A percentile compares a stretch with the other conserved stretches of the same genome.
Evolutionary conservation across 2,329 filamentous ascomycete genomes (phyloP).

Genomic region (Parastagonospora nodorum): DNA sequence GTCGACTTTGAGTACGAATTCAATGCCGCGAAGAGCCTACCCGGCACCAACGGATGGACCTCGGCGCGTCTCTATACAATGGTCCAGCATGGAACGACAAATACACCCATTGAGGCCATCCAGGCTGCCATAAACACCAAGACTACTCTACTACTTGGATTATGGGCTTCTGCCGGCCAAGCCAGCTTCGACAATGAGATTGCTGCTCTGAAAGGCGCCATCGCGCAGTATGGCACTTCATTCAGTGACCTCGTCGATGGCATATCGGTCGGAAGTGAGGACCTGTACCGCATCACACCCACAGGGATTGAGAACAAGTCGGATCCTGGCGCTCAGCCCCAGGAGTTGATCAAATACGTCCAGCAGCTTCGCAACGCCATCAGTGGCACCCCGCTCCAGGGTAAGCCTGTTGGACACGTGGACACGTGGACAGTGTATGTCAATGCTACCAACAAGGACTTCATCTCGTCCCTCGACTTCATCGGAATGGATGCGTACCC

Average conservation of each 20-base stretch:
- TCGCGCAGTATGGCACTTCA: conserved; percentile 68
- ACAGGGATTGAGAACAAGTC: conserved; percentile 68
- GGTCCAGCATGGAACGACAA: conserved; percentile 70
- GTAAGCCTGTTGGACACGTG: conserved; percentile 75
- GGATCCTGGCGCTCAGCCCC: conserved; percentile 66
- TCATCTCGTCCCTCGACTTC: conserved; percentile 75
- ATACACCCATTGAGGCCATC: conserved; percentile 70
- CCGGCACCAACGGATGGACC: conserved; percentile 63
- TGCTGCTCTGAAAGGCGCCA: conserved; percentile 70
- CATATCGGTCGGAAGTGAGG: conserved; percentile 86
- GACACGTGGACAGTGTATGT: conserved; percentile 79
- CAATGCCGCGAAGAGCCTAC: conserved; percentile 66
- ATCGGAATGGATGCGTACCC: conserved; percentile 84
- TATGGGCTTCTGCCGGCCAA: conserved; percentile 78
- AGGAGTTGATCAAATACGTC: conserved; percentile 71
- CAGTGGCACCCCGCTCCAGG: conserved; percentile 63
- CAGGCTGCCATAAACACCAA: conserved; percentile 81
- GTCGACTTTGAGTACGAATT: conserved; percentile 73
- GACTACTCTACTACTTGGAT: conserved; percentile 77
- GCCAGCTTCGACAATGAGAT: conserved; percentile 73
- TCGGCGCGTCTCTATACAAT: conserved; percentile 77
- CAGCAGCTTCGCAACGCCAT: conserved; percentile 68
- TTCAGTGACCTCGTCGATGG: conserved; percentile 73
- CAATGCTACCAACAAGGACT: conserved; percentile 71
- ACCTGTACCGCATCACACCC: conserved; percentile 66